Evolutionary conservation across 2,329 filamentous ascomycete genomes (phyloP).

Genomic region (Fusarium drepaniforme): DNA sequence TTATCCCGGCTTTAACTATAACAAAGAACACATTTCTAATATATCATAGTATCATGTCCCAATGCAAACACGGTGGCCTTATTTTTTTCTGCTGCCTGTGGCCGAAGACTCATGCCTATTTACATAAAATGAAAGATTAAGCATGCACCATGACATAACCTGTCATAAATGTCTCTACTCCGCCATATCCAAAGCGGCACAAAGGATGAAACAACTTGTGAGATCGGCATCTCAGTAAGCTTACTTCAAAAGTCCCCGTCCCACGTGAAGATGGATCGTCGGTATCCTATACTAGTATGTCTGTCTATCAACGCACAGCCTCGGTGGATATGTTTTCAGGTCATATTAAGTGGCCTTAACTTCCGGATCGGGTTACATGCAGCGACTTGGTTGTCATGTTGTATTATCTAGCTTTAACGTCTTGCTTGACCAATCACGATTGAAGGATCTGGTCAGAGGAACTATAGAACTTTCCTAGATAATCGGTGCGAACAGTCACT

Average conservation of each 20-base stretch:
- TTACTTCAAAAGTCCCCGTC: neutral
- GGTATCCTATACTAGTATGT: neutral
- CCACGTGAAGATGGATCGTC: neutral
- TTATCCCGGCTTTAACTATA: no score
- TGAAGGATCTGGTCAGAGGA: neutral
- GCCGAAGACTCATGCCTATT: no score
- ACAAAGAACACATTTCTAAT: no score
- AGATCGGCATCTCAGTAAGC: neutral
- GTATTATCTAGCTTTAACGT: neutral
- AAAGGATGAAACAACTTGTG: neutral
- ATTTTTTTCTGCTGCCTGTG: no score
- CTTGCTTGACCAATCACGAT: neutral
- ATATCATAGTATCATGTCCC: no score
- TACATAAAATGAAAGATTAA: no score
- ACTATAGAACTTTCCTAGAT: no score
- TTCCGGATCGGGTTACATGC: neutral
- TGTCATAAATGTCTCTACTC: neutral
- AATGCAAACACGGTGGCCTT: no score
- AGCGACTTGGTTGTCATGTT: neutral
- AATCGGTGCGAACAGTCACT: no score
- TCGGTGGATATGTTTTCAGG: neutral
- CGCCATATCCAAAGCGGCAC: neutral
- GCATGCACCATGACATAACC: neutral
- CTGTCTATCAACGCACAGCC: neutral
- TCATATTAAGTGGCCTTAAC: no score